Base-by-base conservation (phyloP, 495 filamentous ascomycete genomes). In the Sordaria brevicollis region DNA sequence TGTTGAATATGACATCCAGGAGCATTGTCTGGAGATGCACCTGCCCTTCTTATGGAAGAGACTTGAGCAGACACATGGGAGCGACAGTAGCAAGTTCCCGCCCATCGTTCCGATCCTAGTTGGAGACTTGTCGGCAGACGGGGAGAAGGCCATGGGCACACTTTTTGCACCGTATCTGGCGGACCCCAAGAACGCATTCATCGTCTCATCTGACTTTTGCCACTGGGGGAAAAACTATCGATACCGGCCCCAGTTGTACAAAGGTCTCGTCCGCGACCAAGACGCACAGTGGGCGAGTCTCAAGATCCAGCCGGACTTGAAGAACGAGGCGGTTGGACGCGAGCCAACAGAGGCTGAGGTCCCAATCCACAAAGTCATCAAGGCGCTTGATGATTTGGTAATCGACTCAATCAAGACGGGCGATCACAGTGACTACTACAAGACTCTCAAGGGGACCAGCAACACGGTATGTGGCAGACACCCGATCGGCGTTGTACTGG, bases 21-120 rank as follows among this genome's bases (percentile, higher is more conserved):
- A 99, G 79, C 95, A 99, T 80, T 97, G 92, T 67, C 88, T 98
- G 31, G 96, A 98, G 80, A 96, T 98, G 89, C 95, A 99, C 73
- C 84, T 97, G 0, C 95, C 95, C 2, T 98, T 95, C 76, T 89
- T 98, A 72, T 92, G 95, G 86, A 93, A 94, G 78, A 87, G 94
- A 54, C 82, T 93, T 15, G 84, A 87, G 33, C 84, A 83, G 76
- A 88, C 83, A 1, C 87, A 85, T 70, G 78, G 79, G 3, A 68
- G 72, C 33, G 76, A 81, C 33, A 71, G 77, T 35, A 72, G 74
- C 19, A 76, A 86, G 57, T 92, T 91, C 76, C 92, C 93, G 1
- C 87, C 86, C 8, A 84, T 99, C 31, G 85, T 97, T 9, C 95
- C 95, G 2, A 93, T 98, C 65, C 86, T 99, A 75, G 87, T 99